Evolutionary conservation across 1,284 basidiomycete species (phyloP).

Genomic region (Kwoniella shivajii): DNA sequence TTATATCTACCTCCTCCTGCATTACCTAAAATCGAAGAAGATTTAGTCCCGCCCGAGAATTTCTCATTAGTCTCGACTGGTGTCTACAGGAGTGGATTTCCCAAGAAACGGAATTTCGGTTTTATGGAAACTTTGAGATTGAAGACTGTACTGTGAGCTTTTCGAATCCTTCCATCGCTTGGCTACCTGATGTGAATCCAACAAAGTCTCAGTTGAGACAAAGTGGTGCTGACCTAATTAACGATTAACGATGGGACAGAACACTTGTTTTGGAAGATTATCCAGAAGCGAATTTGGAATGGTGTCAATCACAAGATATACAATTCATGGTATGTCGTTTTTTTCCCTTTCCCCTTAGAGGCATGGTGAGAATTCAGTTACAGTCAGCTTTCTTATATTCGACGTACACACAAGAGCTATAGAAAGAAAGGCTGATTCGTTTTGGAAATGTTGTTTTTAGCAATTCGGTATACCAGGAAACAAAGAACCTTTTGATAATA

Average conservation of each 20-base stretch:
- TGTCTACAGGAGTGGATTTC: conserved; percentile 59
- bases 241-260: conserved; percentile 6
- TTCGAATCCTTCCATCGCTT: not conserved
- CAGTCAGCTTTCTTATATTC: not conserved
- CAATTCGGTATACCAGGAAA: conserved; percentile 63
- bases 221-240: not conserved
- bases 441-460: conserved; percentile 37
- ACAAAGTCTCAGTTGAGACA: too few species aligned
- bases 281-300: conserved; percentile 58
- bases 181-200: too few species aligned
- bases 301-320: conserved; percentile 51
- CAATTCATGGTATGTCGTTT: conserved; percentile 46
- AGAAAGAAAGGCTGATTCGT: conserved; percentile 2
- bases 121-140: conserved; percentile 59
- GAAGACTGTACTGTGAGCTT: conserved; percentile 59
- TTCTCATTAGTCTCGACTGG: conserved; percentile 53
- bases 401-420: not conserved
- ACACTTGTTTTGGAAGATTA: conserved; percentile 61
- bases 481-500: conserved; percentile 59
- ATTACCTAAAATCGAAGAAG: conserved; percentile 44
- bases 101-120: conserved; percentile 59
- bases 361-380: not conserved
- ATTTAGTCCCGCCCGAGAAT: conserved; percentile 52
- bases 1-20: conserved; percentile 51
- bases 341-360: too few species aligned